phyloP scores from a whole-genome alignment of 495 filamentous ascomycete species.

The Clohesyomyces aquaticus region DNA sequence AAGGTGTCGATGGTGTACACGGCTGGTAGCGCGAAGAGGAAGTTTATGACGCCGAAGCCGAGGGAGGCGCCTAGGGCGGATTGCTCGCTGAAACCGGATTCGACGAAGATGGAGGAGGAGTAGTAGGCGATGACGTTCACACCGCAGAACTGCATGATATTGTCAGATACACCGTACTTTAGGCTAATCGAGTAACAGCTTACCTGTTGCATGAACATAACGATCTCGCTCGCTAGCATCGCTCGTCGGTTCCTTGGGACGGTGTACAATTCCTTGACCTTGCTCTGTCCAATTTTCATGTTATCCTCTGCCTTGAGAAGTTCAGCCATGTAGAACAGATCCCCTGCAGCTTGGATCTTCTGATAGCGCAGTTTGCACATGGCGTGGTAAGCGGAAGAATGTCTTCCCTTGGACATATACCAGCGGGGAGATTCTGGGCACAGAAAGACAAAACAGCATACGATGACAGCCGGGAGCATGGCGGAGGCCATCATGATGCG shows the following conservation, averaged over 20 bases:
- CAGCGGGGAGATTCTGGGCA: slow-evolving; percentile 79
- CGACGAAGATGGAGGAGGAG: slow-evolving; percentile 16
- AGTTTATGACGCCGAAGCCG: slow-evolving; percentile 40
- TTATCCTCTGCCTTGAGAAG: slow-evolving; percentile 69
- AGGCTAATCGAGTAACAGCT: slow-evolving; percentile 14
- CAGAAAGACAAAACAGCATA: slow-evolving; percentile 69
- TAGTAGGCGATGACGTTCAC: slow-evolving; percentile 26
- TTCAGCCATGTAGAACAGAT: slow-evolving; percentile 79
- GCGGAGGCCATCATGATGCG: slow-evolving; percentile 83
- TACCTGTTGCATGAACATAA: slow-evolving; percentile 89
- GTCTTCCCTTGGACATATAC: slow-evolving; percentile 71
- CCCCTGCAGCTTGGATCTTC: slow-evolving; percentile 77
- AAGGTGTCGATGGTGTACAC: slow-evolving; percentile 33
- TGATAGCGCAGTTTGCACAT: slow-evolving; percentile 68
- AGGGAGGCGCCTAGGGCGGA: slow-evolving; percentile 25
- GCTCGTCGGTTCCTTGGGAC: slow-evolving; percentile 81
- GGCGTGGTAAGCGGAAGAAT: slow-evolving; percentile 62
- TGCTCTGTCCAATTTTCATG: slow-evolving; percentile 63
- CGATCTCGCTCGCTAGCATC: slow-evolving; percentile 70
- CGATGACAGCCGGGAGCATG: slow-evolving; percentile 71
- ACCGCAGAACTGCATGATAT: slow-evolving; percentile 26
- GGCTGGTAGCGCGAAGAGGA: slow-evolving; percentile 38
- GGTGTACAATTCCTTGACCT: slow-evolving; percentile 69
- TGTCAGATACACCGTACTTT: background rate
- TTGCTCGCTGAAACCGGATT: slow-evolving; percentile 12